Base-by-base conservation (phyloP, 176 grass and related monocot genomes). In the Cenchrus purpureus region DNA sequence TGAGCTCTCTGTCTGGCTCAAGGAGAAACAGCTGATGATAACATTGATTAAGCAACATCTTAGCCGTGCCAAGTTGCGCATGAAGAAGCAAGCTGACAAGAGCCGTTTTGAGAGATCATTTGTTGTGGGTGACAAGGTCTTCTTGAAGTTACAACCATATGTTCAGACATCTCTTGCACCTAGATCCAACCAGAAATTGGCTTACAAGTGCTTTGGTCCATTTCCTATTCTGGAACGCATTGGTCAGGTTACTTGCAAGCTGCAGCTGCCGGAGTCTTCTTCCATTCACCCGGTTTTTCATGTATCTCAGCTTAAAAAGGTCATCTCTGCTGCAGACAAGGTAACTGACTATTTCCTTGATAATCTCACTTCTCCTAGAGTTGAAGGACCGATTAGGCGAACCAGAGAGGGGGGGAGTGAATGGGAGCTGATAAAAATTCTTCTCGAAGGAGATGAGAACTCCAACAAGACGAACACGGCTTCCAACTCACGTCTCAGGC, bases 51-150 rank as follows among this genome's bases (percentile, higher is more conserved):
- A 14, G 1, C 62, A 65, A 6, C 29, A 65, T 6, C 10, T 65
- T 0, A 5, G 8, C 0, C 2, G 10, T 25, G 5, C 10, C 10
- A 32, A 2, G 0, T 0, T 0, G 0, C 10, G 62, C 8, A 14
- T 32, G 62, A 65, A 65, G 2, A 5, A 4, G 9, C 62, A 65
- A 14, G 62, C 62, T 5, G 62, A 65, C 3, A 32, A 65, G 29
- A 4, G 14, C 6, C 11, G 62, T 2, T 12, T 10, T 14, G 62
- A 65, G 4, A 12, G 62, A 0, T 2, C 28, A 1, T 65, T 65
- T 65, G 28, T 1, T 1, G 29, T 65, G 0, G 62, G 62, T 0
- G 62, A 65, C 4, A 4, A 0, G 1, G 29, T 65, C 0, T 65
- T 5, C 4, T 3, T 65, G 0, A 65, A 65, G 4, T 0, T 65